Base-by-base conservation (phyloP, 768 basidiomycete genomes). In the Mycena alexandri region DNA sequence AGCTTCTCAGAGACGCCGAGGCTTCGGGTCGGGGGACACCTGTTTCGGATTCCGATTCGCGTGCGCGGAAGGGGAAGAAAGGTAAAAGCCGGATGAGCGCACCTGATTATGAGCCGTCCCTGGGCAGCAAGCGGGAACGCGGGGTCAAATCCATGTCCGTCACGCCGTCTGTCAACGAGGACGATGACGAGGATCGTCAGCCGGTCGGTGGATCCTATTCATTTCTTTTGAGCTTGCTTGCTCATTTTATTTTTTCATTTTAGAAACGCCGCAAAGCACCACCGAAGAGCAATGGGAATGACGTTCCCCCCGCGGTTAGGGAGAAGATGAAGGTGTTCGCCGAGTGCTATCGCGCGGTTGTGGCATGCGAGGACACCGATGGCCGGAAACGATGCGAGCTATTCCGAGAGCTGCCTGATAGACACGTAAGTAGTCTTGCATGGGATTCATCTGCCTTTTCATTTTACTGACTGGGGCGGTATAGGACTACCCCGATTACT, bases 401-500 rank as follows among this genome's bases (percentile, higher is more conserved):
- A 47, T 97, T 97, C 87, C 87, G 89, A 64, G 93, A 94, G 68
- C 84, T 93, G n/a, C 95, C 95, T 6, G 90, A 92, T 75, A 90
- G 83, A 78, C 86, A 89, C 77, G 93, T 91, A 73, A 68, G 84
- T 11, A 5, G 4, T 38, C 38, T 38, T 38, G 38, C 38, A 38
- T 77, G 55, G 16, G 34, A 46, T 57, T 60, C 21, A 24, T 29
- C 7, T 19, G 16, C 44, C 14, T 21, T 60, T 11, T 47, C 42
- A 24, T 61, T 56, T n/a, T 46, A 48, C 34, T 61, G 71, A 58
- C 71, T 67, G 77, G 38, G 75, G 57, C 56, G 62, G 14, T 42
- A 24, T 47, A 95, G 93, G 89, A 92, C 63, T 96, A 96, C 74
- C 94, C 95, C 34, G 93, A 96, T 75, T 99, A 98, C 77, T 98